Base-by-base conservation (phyloP, 257 asterid species). In the Apocynum venetum region DNA sequence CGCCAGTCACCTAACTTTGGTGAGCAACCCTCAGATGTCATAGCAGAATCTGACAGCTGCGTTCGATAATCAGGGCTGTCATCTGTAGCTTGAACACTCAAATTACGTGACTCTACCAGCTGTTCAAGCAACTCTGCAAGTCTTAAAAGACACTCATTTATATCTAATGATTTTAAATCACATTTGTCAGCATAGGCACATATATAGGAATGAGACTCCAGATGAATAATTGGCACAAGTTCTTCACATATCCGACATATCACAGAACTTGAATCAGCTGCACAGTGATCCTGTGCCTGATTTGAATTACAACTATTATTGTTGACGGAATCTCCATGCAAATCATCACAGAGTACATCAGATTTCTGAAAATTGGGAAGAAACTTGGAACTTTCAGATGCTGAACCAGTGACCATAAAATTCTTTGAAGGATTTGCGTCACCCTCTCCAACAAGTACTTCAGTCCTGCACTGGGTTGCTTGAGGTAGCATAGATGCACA, bases 211-310 rank as follows among this genome's bases (percentile, higher is more conserved):
- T 95, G 98, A 80, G 95, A 90, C 89, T 93, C 98, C 92, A 95
- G 82, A 77, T 91, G 95, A 76, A 77, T 57, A 80, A 92, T 83
- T 75, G 98, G 97, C 81, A 94, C 97, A 69, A 72, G 82, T 82
- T 94, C 98, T 82, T 95, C 98, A 49, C 98, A 95, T 84, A 95
- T 95, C 86, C 98, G 91, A 79, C 98, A 95, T 63, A 95, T 95
- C 41, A 91, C 96, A 71, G 85, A 82, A 89, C 77, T 82, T 81
- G 91, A 83, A 86, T 92, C 96, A 81, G 86, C 94, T 44, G 76
- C 47, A 82, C 25, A 75, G 59, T 83, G 80, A 65, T 89, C 93
- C 75, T 85, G 92, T 77, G 84, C 91, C 85, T 78, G 77, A 70
- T 48, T 76, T 8, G 51, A 38, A 48, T 46, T 76, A 66, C 40